phyloP scores from a whole-genome alignment of 495 filamentous ascomycete species.

The Neurospora intermedia region DNA sequence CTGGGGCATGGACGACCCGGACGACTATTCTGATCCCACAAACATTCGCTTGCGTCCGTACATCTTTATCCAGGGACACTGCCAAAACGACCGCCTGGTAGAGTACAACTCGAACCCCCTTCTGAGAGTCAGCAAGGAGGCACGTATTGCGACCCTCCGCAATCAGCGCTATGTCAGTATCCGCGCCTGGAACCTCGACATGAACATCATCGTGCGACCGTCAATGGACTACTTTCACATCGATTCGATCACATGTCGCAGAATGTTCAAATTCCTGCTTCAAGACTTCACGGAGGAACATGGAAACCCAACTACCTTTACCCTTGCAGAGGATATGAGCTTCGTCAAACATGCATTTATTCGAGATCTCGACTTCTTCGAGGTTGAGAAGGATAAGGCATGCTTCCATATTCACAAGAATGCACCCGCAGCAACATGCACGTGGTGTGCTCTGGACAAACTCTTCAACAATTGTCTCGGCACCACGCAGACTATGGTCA shows the following conservation, averaged over 20 bases:
- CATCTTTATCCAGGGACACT: neutral
- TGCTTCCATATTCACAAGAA: neutral
- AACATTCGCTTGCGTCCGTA: neutral
- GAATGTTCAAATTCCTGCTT: neutral
- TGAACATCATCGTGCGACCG: neutral
- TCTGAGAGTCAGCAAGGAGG: neutral
- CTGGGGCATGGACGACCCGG: neutral
- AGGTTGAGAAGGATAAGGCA: accelerated
- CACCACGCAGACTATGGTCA: neutral
- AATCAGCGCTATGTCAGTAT: neutral
- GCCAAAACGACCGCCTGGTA: neutral
- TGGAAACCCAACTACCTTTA: neutral
- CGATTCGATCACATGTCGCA: neutral
- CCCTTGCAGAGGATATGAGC: neutral
- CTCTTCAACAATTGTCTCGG: neutral
- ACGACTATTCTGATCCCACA: neutral
- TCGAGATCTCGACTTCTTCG: neutral
- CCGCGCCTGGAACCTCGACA: neutral
- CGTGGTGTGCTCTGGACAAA: neutral
- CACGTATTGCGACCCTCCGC: neutral
- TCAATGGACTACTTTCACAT: neutral
- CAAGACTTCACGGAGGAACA: neutral
- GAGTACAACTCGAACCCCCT: neutral
- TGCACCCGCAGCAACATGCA: neutral
- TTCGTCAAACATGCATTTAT: neutral